Conservation (phyloP, 2,329 filamentous ascomycete species). For the Xylariaceae sp. region DNA sequence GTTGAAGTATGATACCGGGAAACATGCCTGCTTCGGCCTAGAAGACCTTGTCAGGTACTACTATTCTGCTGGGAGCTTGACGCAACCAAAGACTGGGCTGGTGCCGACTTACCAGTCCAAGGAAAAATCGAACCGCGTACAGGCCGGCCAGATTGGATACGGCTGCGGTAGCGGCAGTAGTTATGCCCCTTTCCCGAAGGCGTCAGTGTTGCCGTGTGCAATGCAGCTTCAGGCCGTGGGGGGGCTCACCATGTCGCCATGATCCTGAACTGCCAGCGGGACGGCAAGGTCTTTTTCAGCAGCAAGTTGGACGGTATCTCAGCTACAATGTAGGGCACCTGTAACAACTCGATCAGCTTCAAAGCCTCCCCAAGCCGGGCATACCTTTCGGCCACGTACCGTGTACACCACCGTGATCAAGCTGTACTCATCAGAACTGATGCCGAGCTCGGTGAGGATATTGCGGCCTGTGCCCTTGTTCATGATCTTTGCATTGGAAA, state of each 20-base stretch:
- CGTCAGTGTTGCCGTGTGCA: too few species aligned
- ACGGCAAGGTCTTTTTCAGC: constrained; percentile 30
- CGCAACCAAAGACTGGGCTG: too few species aligned
- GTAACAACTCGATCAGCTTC: neutral
- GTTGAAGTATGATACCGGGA: constrained; percentile 35
- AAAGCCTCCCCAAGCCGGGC: too few species aligned
- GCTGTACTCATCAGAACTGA: constrained; percentile 33
- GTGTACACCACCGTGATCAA: constrained; percentile 32
- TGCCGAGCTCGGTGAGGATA: constrained; percentile 31
- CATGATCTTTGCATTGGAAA: constrained; percentile 37
- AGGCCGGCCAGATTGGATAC: constrained; percentile 30
- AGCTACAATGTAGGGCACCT: constrained; percentile 31
- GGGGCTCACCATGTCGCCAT: constrained; percentile 36
- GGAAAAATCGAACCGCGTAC: constrained; percentile 29
- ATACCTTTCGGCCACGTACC: too few species aligned
- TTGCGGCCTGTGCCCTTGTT: constrained; percentile 31
- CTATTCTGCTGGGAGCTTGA: too few species aligned
- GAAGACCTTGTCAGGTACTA: too few species aligned
- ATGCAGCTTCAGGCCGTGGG: too few species aligned
- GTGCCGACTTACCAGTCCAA: constrained; percentile 27
- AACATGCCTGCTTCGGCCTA: constrained; percentile 33
- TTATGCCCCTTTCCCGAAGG: too few species aligned
- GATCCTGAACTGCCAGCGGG: constrained; percentile 33
- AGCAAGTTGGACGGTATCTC: constrained; percentile 34
- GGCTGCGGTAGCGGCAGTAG: constrained; percentile 25